Percentiles rank a stretch among this genome's conserved stretches.
These are phyloP conservation scores for Russula vinacea DNA, from an alignment of 768 basidiomycete species.

Conservation along the genomic window DNA sequence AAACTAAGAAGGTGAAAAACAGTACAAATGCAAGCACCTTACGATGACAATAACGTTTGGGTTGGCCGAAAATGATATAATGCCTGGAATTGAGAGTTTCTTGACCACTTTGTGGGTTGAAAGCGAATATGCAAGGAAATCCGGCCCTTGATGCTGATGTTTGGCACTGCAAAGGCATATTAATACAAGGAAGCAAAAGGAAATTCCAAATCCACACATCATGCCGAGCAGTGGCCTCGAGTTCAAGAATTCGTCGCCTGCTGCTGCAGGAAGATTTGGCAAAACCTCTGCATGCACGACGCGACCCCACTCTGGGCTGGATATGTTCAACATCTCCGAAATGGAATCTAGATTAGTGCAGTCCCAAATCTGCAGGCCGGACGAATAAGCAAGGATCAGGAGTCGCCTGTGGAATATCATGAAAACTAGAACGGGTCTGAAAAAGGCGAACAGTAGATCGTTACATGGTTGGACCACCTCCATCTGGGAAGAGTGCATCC, in stretches of 20 bases:
- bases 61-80: constrained; percentile 47
- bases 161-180: constrained; percentile 27
- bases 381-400: constrained; percentile 52
- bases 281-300: constrained; percentile 45
- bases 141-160: constrained; percentile 28
- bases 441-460: constrained; percentile 6
- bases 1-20: constrained; percentile 6
- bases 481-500: constrained; percentile 37
- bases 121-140: constrained; percentile 48
- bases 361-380: constrained; percentile 62
- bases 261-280: constrained; percentile 34
- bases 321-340: constrained; percentile 53
- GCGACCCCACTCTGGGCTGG: constrained; percentile 38
- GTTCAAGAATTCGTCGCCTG: constrained; percentile 36
- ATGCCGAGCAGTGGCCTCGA: constrained; percentile 39
- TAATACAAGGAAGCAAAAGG: constrained; percentile 6
- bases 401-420: constrained; percentile 38
- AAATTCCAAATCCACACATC: constrained; percentile 34
- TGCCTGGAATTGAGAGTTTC: constrained; percentile 43
- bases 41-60: constrained; percentile 56
- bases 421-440: constrained; percentile 13
- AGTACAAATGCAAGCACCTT: constrained; percentile 33
- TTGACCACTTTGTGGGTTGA: constrained; percentile 50
- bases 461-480: constrained; percentile 25
- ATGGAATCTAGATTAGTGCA: constrained; percentile 51